Evolutionary conservation across 2,329 filamentous ascomycete genomes (phyloP).

Genomic region (Clonostachys byssicola): DNA sequence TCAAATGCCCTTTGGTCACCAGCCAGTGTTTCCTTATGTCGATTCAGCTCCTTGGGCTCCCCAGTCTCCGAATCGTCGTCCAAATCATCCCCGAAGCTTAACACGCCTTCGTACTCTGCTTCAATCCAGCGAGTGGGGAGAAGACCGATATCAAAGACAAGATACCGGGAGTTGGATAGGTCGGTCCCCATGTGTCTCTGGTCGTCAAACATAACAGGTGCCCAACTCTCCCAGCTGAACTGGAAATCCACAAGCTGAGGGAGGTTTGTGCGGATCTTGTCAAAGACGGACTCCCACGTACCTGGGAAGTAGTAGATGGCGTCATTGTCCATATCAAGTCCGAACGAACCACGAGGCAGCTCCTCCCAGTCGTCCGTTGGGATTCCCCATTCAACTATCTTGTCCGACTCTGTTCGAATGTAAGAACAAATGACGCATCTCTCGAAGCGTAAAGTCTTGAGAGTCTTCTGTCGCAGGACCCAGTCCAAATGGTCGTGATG

Average conservation of each 20-base stretch:
- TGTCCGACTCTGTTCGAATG: not conserved
- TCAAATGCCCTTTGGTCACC: no score
- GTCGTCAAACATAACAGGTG: not conserved
- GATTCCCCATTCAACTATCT: not conserved
- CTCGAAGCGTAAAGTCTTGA: not conserved
- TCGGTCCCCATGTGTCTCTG: not conserved
- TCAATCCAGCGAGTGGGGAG: not conserved
- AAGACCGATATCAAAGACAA: not conserved
- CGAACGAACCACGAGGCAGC: not conserved
- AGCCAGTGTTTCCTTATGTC: no score
- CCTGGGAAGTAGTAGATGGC: not conserved
- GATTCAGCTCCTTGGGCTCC: no score
- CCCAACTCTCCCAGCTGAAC: not conserved
- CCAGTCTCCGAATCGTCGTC: no score
- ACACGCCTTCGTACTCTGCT: not conserved
- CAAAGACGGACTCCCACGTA: not conserved
- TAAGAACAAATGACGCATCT: not conserved
- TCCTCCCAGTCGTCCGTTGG: not conserved
- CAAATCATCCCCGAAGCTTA: not conserved
- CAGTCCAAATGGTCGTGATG: not conserved
- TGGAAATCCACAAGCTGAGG: not conserved
- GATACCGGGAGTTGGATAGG: not conserved
- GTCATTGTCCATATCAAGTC: not conserved
- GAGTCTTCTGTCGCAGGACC: not conserved
- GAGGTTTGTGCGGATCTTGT: not conserved